Evolutionary conservation across 2,329 filamentous ascomycete genomes (phyloP), one percentile per base, ranked within the genome.

Genomic region (Elsinoe australis): DNA sequence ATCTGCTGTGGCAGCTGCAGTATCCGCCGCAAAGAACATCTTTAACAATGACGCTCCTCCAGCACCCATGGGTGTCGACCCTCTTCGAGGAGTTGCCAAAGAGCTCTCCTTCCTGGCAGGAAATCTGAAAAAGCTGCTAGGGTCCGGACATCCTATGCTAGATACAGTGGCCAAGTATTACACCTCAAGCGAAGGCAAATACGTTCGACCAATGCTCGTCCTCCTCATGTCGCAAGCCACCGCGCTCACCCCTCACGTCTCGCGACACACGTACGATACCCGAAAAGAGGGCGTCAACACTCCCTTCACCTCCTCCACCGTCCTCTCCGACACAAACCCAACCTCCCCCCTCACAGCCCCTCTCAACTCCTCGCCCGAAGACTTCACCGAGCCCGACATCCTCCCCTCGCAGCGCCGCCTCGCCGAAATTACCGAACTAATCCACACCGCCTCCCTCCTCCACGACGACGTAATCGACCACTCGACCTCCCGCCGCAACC

Each of bases 391-490:
- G 28, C 59, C 71, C 15, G 50, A 50, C 28, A 41, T 33, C 19
- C 79, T 96, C 15, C 90, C 92, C n/a, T 85, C 87, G 14, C 92
- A 98, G 64, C 78, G 90, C 55, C 82, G 92, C 19, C 74, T 98
- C 29, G 92, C 92, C 46, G 92, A 98, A 67, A 96, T 98, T 60
- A 92, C 90, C 2, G 92, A 98, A 67, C 76, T 98, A 49, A 96
- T 98, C 55, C 92, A 98, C 67, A 96, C 92, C 0, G 89, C 92
- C 0, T 96, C 90, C 1, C 78, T 98, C 14, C 80, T 98, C 10
- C 92, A 98, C 68, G 92, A 98, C 74, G 92, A 98, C 69, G 92
- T 98, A 22, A 95, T 98, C 61, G 92, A 98, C 64, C 85, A 90
- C 64, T 94, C 89, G 1, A 75, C 86, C 33, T 84, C 88, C 8